A percentile compares a stretch with the other conserved stretches of the same genome.
These are phyloP conservation scores for Debaryomycetaceae sp. DNA, from an alignment of 1,139 yeast species.

Conservation along the genomic window DNA sequence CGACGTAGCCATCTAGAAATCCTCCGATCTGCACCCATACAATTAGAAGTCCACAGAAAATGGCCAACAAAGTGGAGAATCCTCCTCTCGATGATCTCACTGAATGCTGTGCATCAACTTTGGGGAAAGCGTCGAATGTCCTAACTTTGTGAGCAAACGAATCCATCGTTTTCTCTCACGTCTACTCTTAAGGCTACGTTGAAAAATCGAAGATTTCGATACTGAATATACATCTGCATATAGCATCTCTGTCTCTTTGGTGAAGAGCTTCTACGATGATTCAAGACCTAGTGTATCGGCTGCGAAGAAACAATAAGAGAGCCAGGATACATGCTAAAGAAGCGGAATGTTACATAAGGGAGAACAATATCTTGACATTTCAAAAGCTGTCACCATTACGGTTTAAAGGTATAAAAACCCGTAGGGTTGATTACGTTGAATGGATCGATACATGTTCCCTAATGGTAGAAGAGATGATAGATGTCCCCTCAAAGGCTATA, in stretches of 20 bases:
- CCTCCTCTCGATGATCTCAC: conserved; percentile 78
- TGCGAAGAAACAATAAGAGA: too few relatives aligned
- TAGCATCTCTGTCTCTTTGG: not conserved
- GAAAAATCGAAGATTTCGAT: conserved; percentile 31
- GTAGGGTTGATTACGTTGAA: too few relatives aligned
- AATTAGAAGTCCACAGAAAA: conserved; percentile 58
- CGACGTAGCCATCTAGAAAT: conserved; percentile 77
- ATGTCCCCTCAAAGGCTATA: too few relatives aligned
- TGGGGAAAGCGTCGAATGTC: conserved; percentile 89
- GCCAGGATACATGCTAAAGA: too few relatives aligned
- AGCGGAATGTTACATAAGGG: too few relatives aligned
- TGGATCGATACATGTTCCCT: too few relatives aligned
- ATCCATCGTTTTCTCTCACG: conserved; percentile 23
- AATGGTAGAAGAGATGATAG: too few relatives aligned
- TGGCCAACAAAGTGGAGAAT: conserved; percentile 62
- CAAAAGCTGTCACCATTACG: too few relatives aligned
- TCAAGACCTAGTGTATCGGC: too few relatives aligned
- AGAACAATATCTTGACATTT: too few relatives aligned
- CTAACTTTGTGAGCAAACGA: conserved; percentile 40
- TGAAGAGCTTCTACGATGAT: conserved; percentile 22
- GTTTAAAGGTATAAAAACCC: too few relatives aligned
- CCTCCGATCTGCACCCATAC: conserved; percentile 88
- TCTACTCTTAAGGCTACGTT: conserved; percentile 43
- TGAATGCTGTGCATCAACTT: conserved; percentile 73
- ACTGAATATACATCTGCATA: not conserved